Evolutionary conservation across 768 basidiomycete species (phyloP), one percentile per base, ranked within the genome.

Genomic region (Tricholoma sp.): DNA sequence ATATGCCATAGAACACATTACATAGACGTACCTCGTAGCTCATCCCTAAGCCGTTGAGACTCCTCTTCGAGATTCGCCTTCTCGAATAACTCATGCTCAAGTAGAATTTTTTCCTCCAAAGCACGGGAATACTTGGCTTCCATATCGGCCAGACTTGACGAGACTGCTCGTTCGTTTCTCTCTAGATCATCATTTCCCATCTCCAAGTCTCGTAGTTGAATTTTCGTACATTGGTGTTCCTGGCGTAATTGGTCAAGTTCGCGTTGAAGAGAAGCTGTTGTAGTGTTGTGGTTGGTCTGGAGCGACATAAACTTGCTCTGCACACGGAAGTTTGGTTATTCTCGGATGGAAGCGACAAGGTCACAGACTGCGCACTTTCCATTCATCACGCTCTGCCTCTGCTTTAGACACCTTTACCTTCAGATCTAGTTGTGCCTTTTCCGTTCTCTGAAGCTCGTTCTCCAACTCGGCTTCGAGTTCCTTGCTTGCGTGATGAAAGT

Each of bases 121-220:
- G 89, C 89, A 53, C 86, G 82, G 57, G 94, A 86, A 74, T 98
- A 96, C 69, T 88, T 93, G 62, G 83, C 76, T 73, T 97, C 94
- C 64, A 92, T 77, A 67, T 91, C 89, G 4, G 88, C 89, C 63
- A 95, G 72, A 63, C 83, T 89, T 50, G 88, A 91, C 8, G 88
- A 82, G 41, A 91, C 88, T 51, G 89, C 90, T 29, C 97, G 84
- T 67, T 98, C 96, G 69, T 89, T 95, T 59, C 94, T 81, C 68
- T 98, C 97, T 56, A 99, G 78, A 73, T 98, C 95, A 65, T 99
- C 97, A 65, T 97, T 98, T 48, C 96, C 96, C 84, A 98, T 89
- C 73, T 98, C 96, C 31, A 97, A 77, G 69, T 98, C 92, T 18
- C 91, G 83, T 15, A 94, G 73, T 66, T 89, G 85, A 18, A 88